Evolutionary conservation across 305 asterid species (phyloP).

Genomic region (Ruellia speciosa): DNA sequence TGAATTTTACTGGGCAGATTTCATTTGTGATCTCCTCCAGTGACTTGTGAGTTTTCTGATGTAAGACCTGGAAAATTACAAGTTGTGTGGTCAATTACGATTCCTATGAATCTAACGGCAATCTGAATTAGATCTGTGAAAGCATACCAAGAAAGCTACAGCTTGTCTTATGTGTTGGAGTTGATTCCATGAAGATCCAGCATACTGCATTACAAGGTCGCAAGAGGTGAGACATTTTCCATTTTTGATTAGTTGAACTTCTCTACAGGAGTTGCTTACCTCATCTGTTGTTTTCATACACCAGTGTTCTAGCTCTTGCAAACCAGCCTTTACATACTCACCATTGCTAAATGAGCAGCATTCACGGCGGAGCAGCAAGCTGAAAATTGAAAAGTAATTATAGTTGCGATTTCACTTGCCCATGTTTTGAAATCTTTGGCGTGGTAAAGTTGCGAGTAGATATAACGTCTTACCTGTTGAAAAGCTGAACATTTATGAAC

Average conservation of each 20-base stretch:
- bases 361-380: conserved; percentile 88
- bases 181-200: conserved; percentile 87
- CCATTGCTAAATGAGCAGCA: conserved; percentile 98
- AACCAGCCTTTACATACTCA: conserved; percentile 87
- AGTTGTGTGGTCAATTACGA: conserved; percentile 19
- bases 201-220: conserved; percentile 35
- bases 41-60: conserved; percentile 82
- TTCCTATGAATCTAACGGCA: conserved; percentile 18
- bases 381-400: conserved; percentile 26
- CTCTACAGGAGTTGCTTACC: conserved; percentile 33
- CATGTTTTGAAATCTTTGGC: conserved; percentile 15
- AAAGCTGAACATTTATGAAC: conserved; percentile 90
- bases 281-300: conserved; percentile 55
- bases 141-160: conserved; percentile 76
- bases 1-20: conserved; percentile 68
- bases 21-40: conserved; percentile 73
- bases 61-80: conserved; percentile 56
- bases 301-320: conserved; percentile 85
- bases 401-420: conserved; percentile 4
- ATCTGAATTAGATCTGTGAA: conserved; percentile 15
- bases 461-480: conserved; percentile 58
- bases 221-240: conserved; percentile 19
- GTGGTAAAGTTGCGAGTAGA: conserved; percentile 18
- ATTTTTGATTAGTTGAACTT: conserved; percentile 19
- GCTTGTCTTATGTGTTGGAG: conserved; percentile 94